Evolutionary conservation across 768 basidiomycete species (phyloP).

Genomic region (Hericium alpestre): DNA sequence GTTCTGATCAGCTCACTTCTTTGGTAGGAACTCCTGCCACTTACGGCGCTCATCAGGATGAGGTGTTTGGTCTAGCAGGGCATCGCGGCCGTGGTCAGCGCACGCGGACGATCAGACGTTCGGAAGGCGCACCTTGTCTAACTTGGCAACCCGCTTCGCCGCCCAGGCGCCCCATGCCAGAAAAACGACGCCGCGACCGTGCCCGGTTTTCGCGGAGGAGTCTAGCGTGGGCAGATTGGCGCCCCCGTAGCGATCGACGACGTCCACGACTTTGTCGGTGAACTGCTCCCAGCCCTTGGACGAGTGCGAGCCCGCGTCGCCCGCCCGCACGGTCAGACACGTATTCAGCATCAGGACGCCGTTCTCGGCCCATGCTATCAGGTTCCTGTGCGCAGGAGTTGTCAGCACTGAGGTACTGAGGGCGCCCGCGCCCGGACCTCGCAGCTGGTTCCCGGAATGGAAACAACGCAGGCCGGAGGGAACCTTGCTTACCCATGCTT

Average conservation of each 20-base stretch:
- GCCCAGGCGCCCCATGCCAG: slow-evolving; percentile 90
- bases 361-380: slow-evolving; percentile 69
- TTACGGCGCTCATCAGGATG: slow-evolving; percentile 64
- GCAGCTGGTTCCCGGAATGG: background rate
- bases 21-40: slow-evolving; percentile 17
- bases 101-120: background rate
- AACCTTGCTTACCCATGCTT: slow-evolving; percentile 62
- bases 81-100: background rate
- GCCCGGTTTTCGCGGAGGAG: slow-evolving; percentile 31
- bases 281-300: slow-evolving; percentile 87
- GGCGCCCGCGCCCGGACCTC: background rate
- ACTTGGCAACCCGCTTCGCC: slow-evolving; percentile 66
- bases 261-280: slow-evolving; percentile 71
- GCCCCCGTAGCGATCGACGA: slow-evolving; percentile 68
- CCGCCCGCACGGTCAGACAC: slow-evolving; percentile 78
- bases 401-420: background rate
- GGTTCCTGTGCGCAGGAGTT: slow-evolving; percentile 41
- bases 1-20: background rate
- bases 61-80: slow-evolving; percentile 60
- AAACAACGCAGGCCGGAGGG: background rate
- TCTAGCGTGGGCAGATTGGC: slow-evolving; percentile 42
- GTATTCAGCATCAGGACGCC: slow-evolving; percentile 91
- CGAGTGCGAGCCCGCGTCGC: slow-evolving; percentile 69
- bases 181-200: slow-evolving; percentile 72
- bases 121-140: slow-evolving; percentile 49